Conservation (phyloP, 2,329 filamentous ascomycete species). For the Arthrobotrys conoides region DNA sequence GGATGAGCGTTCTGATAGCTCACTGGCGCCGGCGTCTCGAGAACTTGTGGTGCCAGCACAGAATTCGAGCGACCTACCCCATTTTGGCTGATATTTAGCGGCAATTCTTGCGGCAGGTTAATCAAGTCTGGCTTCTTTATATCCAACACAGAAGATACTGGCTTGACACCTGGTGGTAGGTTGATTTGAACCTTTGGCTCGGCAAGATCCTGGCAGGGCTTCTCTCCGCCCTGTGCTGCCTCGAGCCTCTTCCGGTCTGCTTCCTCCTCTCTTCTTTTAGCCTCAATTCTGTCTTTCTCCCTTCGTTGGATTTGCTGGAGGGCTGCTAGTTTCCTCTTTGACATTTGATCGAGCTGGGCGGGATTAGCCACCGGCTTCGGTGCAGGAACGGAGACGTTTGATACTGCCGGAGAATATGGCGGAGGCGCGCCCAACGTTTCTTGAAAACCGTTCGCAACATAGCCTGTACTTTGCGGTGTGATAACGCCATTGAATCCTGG, state of each 20-base stretch:
- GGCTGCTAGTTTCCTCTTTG: constrained; percentile 37
- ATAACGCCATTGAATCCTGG: not conserved
- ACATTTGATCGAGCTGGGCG: constrained; percentile 35
- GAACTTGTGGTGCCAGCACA: constrained; percentile 28
- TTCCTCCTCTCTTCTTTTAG: constrained; percentile 39
- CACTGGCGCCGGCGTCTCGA: constrained; percentile 9
- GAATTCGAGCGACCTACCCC: constrained; percentile 15
- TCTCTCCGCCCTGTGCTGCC: constrained; percentile 8
- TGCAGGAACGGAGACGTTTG: constrained; percentile 14
- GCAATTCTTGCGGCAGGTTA: not conserved
- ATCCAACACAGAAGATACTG: not conserved
- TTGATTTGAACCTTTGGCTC: constrained; percentile 45
- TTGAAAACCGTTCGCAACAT: constrained; percentile 2
- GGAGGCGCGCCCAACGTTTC: constrained; percentile 37
- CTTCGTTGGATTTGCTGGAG: constrained; percentile 39
- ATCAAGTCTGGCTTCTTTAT: not conserved
- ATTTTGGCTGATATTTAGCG: constrained; percentile 11
- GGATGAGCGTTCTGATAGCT: not conserved
- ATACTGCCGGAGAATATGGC: constrained; percentile 30
- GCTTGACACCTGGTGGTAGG: constrained; percentile 42
- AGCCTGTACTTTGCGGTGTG: not conserved
- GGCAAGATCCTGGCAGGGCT: not conserved
- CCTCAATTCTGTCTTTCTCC: constrained; percentile 44
- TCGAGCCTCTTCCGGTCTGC: constrained; percentile 31
- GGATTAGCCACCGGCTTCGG: constrained; percentile 28